A percentile compares a stretch with the other conserved stretches of the same genome.
Conservation (phyloP, 2,329 filamentous ascomycete genomes). For the Fusarium verrucosum region DNA sequence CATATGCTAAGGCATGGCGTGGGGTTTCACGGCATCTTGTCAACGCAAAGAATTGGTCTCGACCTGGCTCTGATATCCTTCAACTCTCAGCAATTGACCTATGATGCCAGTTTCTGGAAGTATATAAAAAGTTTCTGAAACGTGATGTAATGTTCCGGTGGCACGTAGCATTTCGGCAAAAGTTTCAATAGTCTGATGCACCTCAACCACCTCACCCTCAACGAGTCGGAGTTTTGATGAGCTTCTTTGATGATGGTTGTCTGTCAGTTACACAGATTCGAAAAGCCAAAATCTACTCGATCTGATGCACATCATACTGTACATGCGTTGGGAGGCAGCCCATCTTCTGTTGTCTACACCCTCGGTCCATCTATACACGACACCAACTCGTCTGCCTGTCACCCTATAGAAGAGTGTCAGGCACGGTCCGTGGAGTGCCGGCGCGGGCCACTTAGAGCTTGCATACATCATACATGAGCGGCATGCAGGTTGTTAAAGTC, state of each 20-base stretch:
- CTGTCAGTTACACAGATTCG: background rate
- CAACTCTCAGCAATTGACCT: background rate
- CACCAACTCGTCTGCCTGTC: background rate
- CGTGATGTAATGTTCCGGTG: background rate
- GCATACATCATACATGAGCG: background rate
- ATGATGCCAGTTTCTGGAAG: background rate
- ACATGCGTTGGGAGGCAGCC: background rate
- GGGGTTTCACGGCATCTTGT: conserved; percentile 2
- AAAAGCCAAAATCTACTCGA: background rate
- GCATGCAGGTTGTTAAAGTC: background rate
- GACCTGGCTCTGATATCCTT: background rate
- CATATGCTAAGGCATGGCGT: background rate
- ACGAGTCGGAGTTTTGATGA: accelerated
- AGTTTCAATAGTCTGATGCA: background rate
- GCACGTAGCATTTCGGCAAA: background rate
- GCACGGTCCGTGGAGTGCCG: background rate
- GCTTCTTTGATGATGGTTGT: background rate
- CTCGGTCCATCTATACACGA: background rate
- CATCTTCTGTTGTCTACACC: background rate
- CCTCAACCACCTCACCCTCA: too few species aligned
- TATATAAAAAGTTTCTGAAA: background rate
- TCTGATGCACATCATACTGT: conserved; percentile 2
- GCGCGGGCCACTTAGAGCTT: background rate
- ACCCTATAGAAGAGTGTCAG: background rate
- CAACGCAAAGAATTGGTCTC: background rate